These are phyloP conservation scores for Oryza brachyantha DNA, from an alignment of 176 grass and related monocot genomes.

Conservation along the genomic window DNA sequence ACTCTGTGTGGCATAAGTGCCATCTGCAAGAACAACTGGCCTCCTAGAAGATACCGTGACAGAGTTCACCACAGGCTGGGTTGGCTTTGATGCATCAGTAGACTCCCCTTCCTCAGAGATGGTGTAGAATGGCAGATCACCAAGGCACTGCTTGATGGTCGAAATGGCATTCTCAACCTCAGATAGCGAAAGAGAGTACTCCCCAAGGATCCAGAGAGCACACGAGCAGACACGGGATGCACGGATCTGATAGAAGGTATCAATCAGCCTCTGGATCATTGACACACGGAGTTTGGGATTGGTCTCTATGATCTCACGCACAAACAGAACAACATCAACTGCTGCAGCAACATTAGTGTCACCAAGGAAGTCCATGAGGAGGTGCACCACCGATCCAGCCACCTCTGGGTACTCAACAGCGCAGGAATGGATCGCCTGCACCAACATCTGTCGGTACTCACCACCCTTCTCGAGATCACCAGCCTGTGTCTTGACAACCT, in stretches of 20 bases:
- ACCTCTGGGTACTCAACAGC: conserved; percentile 55
- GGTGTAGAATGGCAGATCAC: conserved; percentile 62
- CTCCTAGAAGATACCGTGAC: conserved; percentile 56
- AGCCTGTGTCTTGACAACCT: conserved; percentile 65
- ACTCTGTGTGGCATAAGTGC: conserved; percentile 70
- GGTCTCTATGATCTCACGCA: conserved; percentile 70
- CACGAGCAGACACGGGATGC: conserved; percentile 58
- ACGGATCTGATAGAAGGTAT: conserved; percentile 68
- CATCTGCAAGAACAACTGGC: conserved; percentile 63
- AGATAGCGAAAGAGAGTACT: conserved; percentile 60
- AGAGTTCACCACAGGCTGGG: conserved; percentile 30
- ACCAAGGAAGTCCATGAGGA: conserved; percentile 75
- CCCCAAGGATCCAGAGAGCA: conserved; percentile 64
- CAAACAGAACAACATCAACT: conserved; percentile 58
- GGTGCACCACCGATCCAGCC: conserved; percentile 58
- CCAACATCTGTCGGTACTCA: conserved; percentile 70
- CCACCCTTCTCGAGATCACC: conserved; percentile 57
- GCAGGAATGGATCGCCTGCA: conserved; percentile 61
- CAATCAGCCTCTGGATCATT: conserved; percentile 66
- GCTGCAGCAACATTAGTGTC: conserved; percentile 61
- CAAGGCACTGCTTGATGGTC: conserved; percentile 62
- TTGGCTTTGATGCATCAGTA: conserved; percentile 33
- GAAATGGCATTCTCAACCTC: conserved; percentile 62
- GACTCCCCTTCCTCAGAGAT: conserved; percentile 48
- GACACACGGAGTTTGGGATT: conserved; percentile 65